These are phyloP conservation scores for Hymenoscyphus scutula DNA, from an alignment of 2,329 filamentous ascomycete species.

Conservation along the genomic window DNA sequence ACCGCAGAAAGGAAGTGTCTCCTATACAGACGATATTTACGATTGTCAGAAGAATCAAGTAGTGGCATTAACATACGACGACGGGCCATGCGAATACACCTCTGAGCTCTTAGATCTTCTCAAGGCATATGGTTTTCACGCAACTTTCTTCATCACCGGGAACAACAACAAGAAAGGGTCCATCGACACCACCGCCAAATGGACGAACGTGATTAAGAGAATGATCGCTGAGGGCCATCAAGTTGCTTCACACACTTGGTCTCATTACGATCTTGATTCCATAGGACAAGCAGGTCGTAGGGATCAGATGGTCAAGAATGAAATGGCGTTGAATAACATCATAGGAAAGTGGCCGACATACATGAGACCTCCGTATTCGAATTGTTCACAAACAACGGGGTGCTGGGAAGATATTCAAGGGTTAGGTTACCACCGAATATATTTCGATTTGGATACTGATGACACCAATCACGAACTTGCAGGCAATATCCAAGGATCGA, in stretches of 20 bases:
- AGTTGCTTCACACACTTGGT: conserved; percentile 56
- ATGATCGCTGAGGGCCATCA: conserved; percentile 47
- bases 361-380: conserved; percentile 44
- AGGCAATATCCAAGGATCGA: conserved; percentile 43
- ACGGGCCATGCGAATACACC: conserved; percentile 61
- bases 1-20: conserved; percentile 50
- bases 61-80: conserved; percentile 65
- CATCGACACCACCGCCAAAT: conserved; percentile 40
- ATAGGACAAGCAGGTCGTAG: conserved; percentile 31
- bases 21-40: conserved; percentile 57
- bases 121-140: conserved; percentile 56
- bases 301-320: conserved; percentile 50
- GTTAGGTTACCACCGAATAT: conserved; percentile 46
- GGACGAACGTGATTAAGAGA: conserved; percentile 45
- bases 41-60: conserved; percentile 52
- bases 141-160: conserved; percentile 65
- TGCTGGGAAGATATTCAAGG: conserved; percentile 37
- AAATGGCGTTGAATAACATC: conserved; percentile 53
- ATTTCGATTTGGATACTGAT: conserved; percentile 50
- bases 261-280: conserved; percentile 38
- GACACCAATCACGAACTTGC: conserved; percentile 46
- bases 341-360: conserved; percentile 53
- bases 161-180: conserved; percentile 46
- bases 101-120: conserved; percentile 58
- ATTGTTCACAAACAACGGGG: conserved; percentile 35